Evolutionary conservation across 1,139 yeast genomes (phyloP), one percentile per base, ranked within the genome.

Genomic region (Blastobotrys buckinghamii): DNA sequence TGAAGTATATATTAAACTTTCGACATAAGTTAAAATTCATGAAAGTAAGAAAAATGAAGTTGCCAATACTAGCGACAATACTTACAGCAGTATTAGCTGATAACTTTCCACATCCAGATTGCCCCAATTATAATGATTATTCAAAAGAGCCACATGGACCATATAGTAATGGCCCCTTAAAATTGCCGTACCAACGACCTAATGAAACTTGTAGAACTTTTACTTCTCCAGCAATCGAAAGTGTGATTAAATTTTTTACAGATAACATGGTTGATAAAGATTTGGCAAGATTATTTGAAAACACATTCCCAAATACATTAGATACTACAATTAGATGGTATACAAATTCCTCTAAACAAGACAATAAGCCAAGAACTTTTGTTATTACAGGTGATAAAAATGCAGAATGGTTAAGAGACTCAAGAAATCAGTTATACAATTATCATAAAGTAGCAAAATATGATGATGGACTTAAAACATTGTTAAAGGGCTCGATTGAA

Each of bases 281-380:
- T 62, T 67, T 88, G 48, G 86, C 84, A 1, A 69, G 94, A 46
- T 66, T 88, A 52, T 76, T 88, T 57, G 96, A 87, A 60, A 88
- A 88, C 62, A 77, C 94, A 48, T 75, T 87, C 52, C 96, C 96
- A 9, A 89, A 89, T 61, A 88, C 96, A 0, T 69, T 89, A 46
- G 96, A 88, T 60, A 88, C 96, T 0, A 87, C 96, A 0, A 79
- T 88, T 43, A 71, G 84, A 50, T 88, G 90, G 88, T 88, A 84
- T 13, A 58, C 64, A 26, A 38, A 22, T 22, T 35, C 39, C 16
- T 10, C 17, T 6, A 16, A 13, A 5, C n/a, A n/a, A n/a, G 57
- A 65, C 27, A 34, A 56, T 13, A 70, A 82, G 13, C 75, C 80
- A 1, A 70, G 75, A 52, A 71, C 84, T 0, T 88, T 88, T 66